Evolutionary conservation across 2,329 filamentous ascomycete genomes (phyloP).

Genomic region (Diaporthe sp.): DNA sequence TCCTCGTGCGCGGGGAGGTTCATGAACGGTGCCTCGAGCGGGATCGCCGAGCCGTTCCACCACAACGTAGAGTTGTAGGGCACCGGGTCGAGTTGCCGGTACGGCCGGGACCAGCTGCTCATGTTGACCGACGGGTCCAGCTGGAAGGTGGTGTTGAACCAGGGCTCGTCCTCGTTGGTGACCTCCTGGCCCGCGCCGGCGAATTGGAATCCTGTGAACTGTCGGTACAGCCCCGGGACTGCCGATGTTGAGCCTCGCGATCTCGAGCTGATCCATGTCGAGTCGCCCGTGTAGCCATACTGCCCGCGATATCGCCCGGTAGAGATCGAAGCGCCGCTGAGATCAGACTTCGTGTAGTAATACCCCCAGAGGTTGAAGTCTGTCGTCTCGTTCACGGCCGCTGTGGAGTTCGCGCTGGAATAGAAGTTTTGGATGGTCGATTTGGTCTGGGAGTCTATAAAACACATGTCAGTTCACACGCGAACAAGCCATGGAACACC

Average conservation of each 20-base stretch:
- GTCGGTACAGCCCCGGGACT: slow-evolving; percentile 1
- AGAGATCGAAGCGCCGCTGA: background rate
- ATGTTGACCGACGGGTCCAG: slow-evolving; percentile 14
- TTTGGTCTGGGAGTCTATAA: slow-evolving; percentile 4
- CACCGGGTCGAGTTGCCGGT: background rate
- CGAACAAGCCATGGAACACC: background rate
- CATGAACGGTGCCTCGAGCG: slow-evolving; percentile 32
- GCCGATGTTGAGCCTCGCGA: background rate
- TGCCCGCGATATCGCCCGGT: background rate
- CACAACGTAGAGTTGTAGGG: slow-evolving; percentile 36
- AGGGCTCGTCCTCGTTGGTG: background rate
- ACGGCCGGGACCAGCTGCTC: background rate
- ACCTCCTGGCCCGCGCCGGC: slow-evolving; percentile 16
- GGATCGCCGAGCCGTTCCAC: slow-evolving; percentile 22
- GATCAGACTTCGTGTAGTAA: background rate
- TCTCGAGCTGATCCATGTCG: background rate
- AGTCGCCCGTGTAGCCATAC: background rate
- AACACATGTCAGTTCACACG: background rate
- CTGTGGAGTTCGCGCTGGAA: background rate
- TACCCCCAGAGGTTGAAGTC: slow-evolving; percentile 18
- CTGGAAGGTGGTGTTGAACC: slow-evolving; percentile 25
- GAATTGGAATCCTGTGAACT: slow-evolving; percentile 31
- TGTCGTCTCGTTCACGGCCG: background rate
- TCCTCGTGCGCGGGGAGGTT: background rate
- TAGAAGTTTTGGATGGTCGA: background rate